Base-by-base conservation (phyloP, 148 eudicot species). In the Amaranthus cruentus region DNA sequence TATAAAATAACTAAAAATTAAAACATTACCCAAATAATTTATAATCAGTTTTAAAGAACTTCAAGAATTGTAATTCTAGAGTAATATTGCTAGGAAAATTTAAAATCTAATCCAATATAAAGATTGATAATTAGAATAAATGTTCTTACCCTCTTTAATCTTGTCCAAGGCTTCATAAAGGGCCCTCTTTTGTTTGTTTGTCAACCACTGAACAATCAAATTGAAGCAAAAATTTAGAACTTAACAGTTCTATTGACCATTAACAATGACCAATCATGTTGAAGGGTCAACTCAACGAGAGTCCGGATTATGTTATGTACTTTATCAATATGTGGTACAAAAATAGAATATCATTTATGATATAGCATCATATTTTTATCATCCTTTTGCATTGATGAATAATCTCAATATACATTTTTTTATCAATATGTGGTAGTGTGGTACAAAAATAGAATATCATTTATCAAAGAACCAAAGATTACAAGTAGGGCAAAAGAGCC, bases 131-230 rank as follows among this genome's bases (percentile, higher is more conserved):
- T 28, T 1, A 47, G 0, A 49, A 62, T 18, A 47, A 46, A 43
- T 48, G 63, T 38, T 62, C 69, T 74, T 87, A 92, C 97, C 97
- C 21, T 84, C 84, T 87, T 92, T 92, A 74, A 92, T 78, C 80
- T 92, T 92, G 80, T 90, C 97, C 74, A 92, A 70, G 68, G 97
- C 97, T 69, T 92, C 92, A 73, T 66, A 88, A 5, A 92, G 80
- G 69, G 89, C 92, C 72, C 79, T 87, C 84, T 92, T 92, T 50
- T 87, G 89, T 82, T 82, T 84, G 21, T 78, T 84, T 9, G 83
- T 83, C 9, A 92, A 76, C 85, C 82, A 84, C 97, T 92, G 87
- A 46, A 74, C 55, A 69, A 76, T 1, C 68, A 76, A 54, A 76
- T 52, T 21, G 12, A 58, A 75, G 5, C 54, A 54, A 13, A 10